These are phyloP conservation scores for Trichoderma koningiopsis DNA, from an alignment of 2,329 filamentous ascomycete genomes.

Conservation along the genomic window DNA sequence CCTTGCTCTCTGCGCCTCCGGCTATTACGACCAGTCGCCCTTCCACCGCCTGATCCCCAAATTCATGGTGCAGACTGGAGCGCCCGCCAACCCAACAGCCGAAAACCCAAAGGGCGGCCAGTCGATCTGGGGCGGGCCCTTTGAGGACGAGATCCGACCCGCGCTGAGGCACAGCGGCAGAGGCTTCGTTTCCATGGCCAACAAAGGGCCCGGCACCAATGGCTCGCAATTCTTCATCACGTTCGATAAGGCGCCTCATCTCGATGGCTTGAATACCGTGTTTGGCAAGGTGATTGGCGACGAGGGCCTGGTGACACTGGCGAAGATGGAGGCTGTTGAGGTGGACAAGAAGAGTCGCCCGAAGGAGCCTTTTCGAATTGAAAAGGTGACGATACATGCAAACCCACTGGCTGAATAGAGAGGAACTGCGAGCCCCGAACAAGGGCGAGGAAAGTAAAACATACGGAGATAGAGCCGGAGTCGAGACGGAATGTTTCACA, in stretches of 20 bases:
- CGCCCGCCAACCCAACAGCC: conserved; percentile 55
- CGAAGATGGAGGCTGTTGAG: conserved; percentile 69
- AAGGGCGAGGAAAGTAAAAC: not conserved
- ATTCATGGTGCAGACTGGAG: conserved; percentile 82
- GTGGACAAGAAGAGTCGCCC: conserved; percentile 80
- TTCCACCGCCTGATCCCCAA: conserved; percentile 79
- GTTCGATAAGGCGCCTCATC: conserved; percentile 74
- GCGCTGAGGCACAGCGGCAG: conserved; percentile 67
- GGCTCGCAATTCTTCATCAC: conserved; percentile 82
- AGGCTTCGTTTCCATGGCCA: conserved; percentile 76
- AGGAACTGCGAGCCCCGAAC: not conserved
- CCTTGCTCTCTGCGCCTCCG: conserved; percentile 79
- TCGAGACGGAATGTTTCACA: not conserved
- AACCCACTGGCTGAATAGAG: conserved; percentile 70
- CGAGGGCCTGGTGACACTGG: conserved; percentile 64
- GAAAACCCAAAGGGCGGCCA: conserved; percentile 67
- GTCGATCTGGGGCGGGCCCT: conserved; percentile 73
- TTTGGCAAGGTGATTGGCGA: conserved; percentile 75
- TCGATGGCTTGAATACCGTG: conserved; percentile 83
- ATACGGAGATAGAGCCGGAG: not conserved
- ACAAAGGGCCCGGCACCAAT: conserved; percentile 73
- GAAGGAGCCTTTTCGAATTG: conserved; percentile 66
- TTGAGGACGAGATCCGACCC: conserved; percentile 80
- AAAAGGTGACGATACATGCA: conserved; percentile 73
- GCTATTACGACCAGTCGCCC: conserved; percentile 73